Percentiles rank a stretch among this genome's conserved stretches.
Conservation (phyloP, 2,329 filamentous ascomycete genomes). For the Trichoderma sp. region DNA sequence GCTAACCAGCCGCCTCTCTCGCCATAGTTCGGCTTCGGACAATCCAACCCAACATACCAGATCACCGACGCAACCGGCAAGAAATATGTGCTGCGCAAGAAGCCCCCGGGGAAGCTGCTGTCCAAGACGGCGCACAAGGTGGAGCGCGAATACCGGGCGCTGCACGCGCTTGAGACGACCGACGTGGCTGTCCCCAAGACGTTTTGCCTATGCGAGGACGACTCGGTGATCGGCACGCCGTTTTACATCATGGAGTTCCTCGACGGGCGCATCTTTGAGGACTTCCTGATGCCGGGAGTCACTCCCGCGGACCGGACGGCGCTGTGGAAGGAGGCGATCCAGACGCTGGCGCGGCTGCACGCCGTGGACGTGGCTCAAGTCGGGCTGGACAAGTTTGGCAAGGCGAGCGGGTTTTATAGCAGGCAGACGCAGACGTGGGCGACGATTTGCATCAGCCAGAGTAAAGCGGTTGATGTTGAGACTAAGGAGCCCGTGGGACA, state of each 20-base stretch:
- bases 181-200: conserved; percentile 83
- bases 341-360: conserved; percentile 83
- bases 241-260: conserved; percentile 99
- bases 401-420: conserved; percentile 73
- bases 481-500: conserved; percentile 73
- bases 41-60: conserved; percentile 96
- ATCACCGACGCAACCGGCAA: conserved; percentile 68
- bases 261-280: conserved; percentile 89
- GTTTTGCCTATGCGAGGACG: conserved; percentile 83
- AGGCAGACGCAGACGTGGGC: conserved; percentile 83
- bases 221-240: conserved; percentile 74
- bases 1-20: conserved; percentile 7
- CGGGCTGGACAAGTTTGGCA: conserved; percentile 72
- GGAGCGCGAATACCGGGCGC: conserved; percentile 90
- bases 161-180: conserved; percentile 74
- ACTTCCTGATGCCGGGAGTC: conserved; percentile 76
- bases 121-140: conserved; percentile 95
- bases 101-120: conserved; percentile 89
- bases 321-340: conserved; percentile 84
- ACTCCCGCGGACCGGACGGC: conserved; percentile 65
- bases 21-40: conserved; percentile 86
- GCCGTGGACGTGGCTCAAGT: conserved; percentile 64
- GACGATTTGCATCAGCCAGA: conserved; percentile 76
- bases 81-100: conserved; percentile 92
- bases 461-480: conserved; percentile 71